phyloP scores from a whole-genome alignment of 2,329 filamentous ascomycete species.

The Penicillium concentricum region DNA sequence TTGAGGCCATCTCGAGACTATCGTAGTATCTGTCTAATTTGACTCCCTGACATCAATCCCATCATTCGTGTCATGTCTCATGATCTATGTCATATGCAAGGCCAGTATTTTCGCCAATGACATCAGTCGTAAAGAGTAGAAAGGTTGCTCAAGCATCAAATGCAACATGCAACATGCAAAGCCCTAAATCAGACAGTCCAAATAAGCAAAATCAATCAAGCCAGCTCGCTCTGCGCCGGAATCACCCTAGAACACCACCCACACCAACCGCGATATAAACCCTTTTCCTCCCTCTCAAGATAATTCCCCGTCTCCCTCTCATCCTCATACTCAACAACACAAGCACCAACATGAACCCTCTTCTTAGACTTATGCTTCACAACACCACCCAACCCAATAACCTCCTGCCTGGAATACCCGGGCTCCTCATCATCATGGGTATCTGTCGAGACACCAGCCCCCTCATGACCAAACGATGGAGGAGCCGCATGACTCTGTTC shows the following conservation, averaged over 20 bases:
- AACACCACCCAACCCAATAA: constrained; percentile 84
- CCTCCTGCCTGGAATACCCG: constrained; percentile 82
- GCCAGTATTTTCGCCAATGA: background rate
- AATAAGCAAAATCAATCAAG: background rate
- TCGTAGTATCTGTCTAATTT: background rate
- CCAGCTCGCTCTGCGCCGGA: constrained; percentile 38
- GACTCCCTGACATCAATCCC: background rate
- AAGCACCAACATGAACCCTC: constrained; percentile 76
- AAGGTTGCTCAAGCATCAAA: background rate
- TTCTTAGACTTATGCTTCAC: constrained; percentile 87
- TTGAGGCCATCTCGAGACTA: background rate
- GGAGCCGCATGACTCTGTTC: constrained; percentile 18
- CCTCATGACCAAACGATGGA: constrained; percentile 24
- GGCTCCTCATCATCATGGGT: constrained; percentile 48
- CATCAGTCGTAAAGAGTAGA: background rate
- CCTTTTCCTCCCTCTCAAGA: constrained; percentile 68
- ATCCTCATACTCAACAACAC: constrained; percentile 82
- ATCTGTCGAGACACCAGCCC: constrained; percentile 13
- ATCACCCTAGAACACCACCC: constrained; percentile 84
- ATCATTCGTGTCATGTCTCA: background rate
- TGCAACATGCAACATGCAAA: background rate
- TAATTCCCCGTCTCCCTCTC: constrained; percentile 66
- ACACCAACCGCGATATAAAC: constrained; percentile 76
- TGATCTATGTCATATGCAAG: background rate
- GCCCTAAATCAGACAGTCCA: background rate